Evolutionary conservation across 2,329 filamentous ascomycete genomes (phyloP).

Genomic region (Phaeomoniella chlamydospora): DNA sequence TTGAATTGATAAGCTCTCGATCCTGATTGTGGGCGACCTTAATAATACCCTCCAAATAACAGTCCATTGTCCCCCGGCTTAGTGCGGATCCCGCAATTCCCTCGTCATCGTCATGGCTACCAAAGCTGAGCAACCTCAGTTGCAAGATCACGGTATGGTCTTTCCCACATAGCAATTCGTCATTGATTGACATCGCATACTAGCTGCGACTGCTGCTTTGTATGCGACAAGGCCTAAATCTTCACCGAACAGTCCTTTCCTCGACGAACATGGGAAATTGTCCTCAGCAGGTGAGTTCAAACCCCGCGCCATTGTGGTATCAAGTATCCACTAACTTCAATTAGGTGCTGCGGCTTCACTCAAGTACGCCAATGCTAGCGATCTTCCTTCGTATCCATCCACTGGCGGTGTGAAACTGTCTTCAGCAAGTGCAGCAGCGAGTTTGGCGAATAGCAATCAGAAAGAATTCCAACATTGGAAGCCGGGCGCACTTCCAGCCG

Average conservation of each 20-base stretch:
- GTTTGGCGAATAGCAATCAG: slow-evolving; percentile 57
- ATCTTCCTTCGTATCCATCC: slow-evolving; percentile 62
- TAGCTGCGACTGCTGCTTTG: slow-evolving; percentile 47
- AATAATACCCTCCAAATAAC: too few species aligned
- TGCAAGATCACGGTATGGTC: slow-evolving; percentile 23
- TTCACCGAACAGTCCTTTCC: slow-evolving; percentile 14
- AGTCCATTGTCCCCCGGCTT: neutral
- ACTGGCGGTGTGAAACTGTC: slow-evolving; percentile 37
- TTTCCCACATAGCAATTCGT: too few species aligned
- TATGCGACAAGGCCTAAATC: slow-evolving; percentile 32
- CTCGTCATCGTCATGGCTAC: slow-evolving; percentile 1
- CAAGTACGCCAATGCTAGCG: slow-evolving; percentile 57
- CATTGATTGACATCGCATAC: too few species aligned
- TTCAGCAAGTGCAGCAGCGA: slow-evolving; percentile 62
- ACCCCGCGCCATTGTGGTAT: neutral
- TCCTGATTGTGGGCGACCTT: too few species aligned
- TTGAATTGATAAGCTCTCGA: too few species aligned
- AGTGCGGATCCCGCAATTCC: neutral
- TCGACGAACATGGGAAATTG: slow-evolving; percentile 39
- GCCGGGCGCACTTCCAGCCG: slow-evolving; percentile 45
- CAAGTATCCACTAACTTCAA: neutral
- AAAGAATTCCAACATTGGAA: slow-evolving; percentile 53
- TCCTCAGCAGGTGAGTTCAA: slow-evolving; percentile 38
- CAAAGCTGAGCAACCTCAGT: slow-evolving; percentile 5
- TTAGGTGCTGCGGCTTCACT: slow-evolving; percentile 47